Base-by-base conservation (phyloP, 2,329 filamentous ascomycete genomes). In the Penicillium sp. region DNA sequence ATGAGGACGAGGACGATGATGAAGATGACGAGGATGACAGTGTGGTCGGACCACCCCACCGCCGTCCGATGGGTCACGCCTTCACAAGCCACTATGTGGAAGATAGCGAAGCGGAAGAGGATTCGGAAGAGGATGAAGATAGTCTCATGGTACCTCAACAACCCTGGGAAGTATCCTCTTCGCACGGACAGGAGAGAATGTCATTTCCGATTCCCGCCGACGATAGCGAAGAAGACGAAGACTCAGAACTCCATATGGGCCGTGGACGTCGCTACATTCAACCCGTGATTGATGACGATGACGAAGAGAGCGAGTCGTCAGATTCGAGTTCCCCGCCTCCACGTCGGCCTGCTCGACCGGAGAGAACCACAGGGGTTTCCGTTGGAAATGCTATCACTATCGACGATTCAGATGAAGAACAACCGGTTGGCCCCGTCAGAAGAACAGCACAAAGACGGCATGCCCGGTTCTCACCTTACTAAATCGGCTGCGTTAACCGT, bases 381-480 rank as follows among this genome's bases (percentile, higher is more conserved):
- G 50, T 45, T 3, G 29, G 40, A 2, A 55, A 58, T 37, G 61
- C 49, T 20, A 64, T 64, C n/a, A 41, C 58, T 6, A 56, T 64
- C 10, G 59, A 62, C 27, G 60, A 63, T 45, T 56, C 56, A 9
- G 63, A 63, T 24, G 62, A 65, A 5, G 61, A 65, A 29, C 56
- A 60, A 32, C 63, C 63, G 7, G 52, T 65, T 29, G 58, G 62
- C 7, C 57, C 63, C 7, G 46, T 61, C 46, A 54, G 62, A 54
- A 57, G 60, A 53, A 37, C 54, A 24, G 36, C 46, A 15, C 61
- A 62, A 20, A 49, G 59, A 42, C 52, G 60, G 26, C 54, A 43
- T 27, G 46, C 47, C 15, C 54, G 60, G 33, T 62, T 51, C 30
- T 62, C 60, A 13, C 61, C 60, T 32, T 62, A 64, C 49, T 63